Evolutionary conservation across 108 stramenopile species (phyloP), one percentile per base, ranked within the genome.

Genomic region (Skeletonema potamos): DNA sequence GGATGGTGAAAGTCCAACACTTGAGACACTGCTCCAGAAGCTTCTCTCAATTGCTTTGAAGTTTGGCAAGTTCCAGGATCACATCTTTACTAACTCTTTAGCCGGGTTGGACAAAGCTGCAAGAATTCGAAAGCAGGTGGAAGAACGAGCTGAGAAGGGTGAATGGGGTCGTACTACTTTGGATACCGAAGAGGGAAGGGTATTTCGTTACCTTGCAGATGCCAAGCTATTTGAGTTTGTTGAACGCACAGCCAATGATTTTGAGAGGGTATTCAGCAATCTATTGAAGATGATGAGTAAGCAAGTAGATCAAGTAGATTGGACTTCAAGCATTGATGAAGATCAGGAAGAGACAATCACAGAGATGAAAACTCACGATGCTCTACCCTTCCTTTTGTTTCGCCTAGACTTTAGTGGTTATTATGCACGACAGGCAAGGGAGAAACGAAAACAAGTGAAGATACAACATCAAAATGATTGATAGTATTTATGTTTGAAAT

Each of bases 351-450:
- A 64, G 32, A 60, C 41, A 64, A 58, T 46, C 15, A 15, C 30
- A 29, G 57, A 46, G 10, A 32, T 72, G 44, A 56, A 58, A 24
- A 64, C 55, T 64, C 68, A 89, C 56, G 91, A 96, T 68, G 72
- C 91, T 2, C 76, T 92, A 48, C 69, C 85, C 0, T 96, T 90
- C 59, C 82, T 96, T 30, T 85, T 86, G 3, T 92, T 91, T 66
- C 88, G 92, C 59, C 85, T 96, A 43, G 92, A 93, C 73, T 87
- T 89, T 73, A 92, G 92, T 71, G 71, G 80, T 33, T 96, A 82
- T 66, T 96, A 96, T 72, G 84, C 68, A 17, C 66, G 70, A 28
- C 65, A 72, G 48, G 57, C 77, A 41, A 71, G 28, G 17, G 62
- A 37, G 62, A 33, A 43, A 48, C 68, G 59, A n/a, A 60, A 60